Evolutionary conservation across 2,329 filamentous ascomycete genomes (phyloP).

Genomic region (Rasamsonia emersonii): DNA sequence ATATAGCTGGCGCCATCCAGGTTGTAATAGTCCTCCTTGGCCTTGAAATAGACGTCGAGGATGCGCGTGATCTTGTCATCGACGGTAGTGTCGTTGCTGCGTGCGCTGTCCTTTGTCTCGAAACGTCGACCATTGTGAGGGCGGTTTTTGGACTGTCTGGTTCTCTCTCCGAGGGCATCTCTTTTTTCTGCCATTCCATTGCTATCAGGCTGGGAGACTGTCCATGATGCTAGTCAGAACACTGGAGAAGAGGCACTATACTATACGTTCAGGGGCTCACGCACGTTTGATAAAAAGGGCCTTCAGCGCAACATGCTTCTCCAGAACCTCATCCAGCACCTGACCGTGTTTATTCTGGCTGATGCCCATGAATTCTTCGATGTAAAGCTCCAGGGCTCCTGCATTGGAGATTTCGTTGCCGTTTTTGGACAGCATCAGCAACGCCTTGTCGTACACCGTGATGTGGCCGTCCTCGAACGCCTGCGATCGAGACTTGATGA

Average conservation of each 20-base stretch:
- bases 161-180: too few relatives aligned
- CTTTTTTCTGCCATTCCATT: constrained; percentile 1
- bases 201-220: constrained; percentile 1
- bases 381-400: constrained; percentile 29
- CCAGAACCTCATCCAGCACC: constrained; percentile 17
- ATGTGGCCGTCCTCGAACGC: constrained; percentile 26
- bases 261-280: constrained; percentile 1
- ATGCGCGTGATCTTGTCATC: constrained; percentile 16
- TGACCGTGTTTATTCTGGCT: constrained; percentile 10
- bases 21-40: constrained; percentile 29
- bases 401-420: constrained; percentile 21
- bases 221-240: background rate
- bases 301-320: constrained; percentile 20
- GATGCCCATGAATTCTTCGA: constrained; percentile 31
- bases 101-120: background rate
- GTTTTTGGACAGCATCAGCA: constrained; percentile 26
- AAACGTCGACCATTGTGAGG: constrained; percentile 1
- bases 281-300: constrained; percentile 17
- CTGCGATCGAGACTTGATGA: constrained; percentile 28
- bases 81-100: constrained; percentile 8
- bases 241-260: background rate
- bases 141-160: too few relatives aligned
- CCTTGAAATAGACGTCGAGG: constrained; percentile 25
- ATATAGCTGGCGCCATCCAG: constrained; percentile 16
- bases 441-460: constrained; percentile 33